Conservation (phyloP, 2,329 filamentous ascomycete genomes). For the Pleomassaria siparia region DNA sequence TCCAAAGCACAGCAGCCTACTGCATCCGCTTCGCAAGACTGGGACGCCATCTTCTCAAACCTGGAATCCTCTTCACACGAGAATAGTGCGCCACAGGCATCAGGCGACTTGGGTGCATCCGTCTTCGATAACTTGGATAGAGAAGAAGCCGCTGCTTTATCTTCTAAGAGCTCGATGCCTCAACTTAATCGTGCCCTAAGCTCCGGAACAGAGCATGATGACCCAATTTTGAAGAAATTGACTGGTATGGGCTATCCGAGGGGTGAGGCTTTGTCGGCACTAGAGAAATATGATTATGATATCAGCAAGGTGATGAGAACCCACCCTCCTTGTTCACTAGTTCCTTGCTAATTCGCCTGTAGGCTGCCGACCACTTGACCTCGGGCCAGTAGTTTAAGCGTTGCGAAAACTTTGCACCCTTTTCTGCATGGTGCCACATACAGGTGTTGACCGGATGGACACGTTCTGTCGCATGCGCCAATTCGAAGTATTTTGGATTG, state of each 20-base stretch:
- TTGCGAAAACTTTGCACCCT: neutral
- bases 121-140: constrained; percentile 40
- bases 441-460: too few relatives aligned
- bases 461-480: neutral
- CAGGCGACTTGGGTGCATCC: constrained; percentile 40
- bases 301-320: constrained; percentile 72
- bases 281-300: constrained; percentile 96
- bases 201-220: constrained; percentile 78
- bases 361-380: constrained; percentile 42
- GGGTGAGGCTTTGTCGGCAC: constrained; percentile 70
- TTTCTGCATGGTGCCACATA: neutral
- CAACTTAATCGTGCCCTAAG: constrained; percentile 68
- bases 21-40: constrained; percentile 65
- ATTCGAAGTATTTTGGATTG: neutral
- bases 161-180: constrained; percentile 41
- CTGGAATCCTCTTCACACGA: constrained; percentile 59
- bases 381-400: constrained; percentile 17
- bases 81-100: constrained; percentile 34
- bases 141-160: constrained; percentile 33
- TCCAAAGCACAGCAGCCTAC: constrained; percentile 44
- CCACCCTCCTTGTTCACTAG: neutral
- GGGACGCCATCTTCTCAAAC: constrained; percentile 91
- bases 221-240: constrained; percentile 85
- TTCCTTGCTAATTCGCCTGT: constrained; percentile 18
- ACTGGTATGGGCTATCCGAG: constrained; percentile 87